A percentile compares a stretch with the other conserved stretches of the same genome.
Conservation (phyloP, 257 asterid genomes). For the Coffea eugenioides region DNA sequence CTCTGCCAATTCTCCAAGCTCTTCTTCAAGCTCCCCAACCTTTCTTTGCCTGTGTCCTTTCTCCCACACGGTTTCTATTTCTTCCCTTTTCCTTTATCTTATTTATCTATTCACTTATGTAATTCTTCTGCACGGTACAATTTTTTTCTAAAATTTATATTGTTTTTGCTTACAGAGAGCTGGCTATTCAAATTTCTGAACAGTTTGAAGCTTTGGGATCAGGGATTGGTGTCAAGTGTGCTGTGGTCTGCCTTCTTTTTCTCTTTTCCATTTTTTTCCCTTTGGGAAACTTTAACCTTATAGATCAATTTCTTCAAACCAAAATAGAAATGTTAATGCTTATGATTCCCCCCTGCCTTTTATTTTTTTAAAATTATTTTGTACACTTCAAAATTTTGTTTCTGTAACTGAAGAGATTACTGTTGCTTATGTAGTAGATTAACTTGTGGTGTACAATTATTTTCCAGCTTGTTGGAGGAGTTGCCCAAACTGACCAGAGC, state of each 20-base stretch:
- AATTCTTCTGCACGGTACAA: too few species aligned
- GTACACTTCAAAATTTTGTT: too few species aligned
- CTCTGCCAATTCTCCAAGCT: slow-evolving; percentile 78
- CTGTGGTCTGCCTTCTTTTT: slow-evolving; percentile 45
- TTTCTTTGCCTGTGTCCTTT: slow-evolving; percentile 84
- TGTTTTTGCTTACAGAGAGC: slow-evolving; percentile 44
- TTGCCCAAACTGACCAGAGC: slow-evolving; percentile 73
- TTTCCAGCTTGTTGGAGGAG: slow-evolving; percentile 89
- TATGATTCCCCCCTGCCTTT: too few species aligned
- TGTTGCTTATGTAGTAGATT: background rate
- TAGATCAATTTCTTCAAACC: too few species aligned
- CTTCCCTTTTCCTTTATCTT: background rate
- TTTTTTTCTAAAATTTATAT: background rate
- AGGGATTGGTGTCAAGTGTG: slow-evolving; percentile 71
- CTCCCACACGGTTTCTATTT: slow-evolving; percentile 61
- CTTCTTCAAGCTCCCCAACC: slow-evolving; percentile 71
- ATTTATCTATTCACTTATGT: background rate
- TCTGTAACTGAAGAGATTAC: too few species aligned
- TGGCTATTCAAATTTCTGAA: slow-evolving; percentile 82
- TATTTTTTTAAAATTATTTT: too few species aligned
- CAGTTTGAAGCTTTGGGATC: slow-evolving; percentile 92
- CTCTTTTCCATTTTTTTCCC: background rate
- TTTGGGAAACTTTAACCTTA: background rate
- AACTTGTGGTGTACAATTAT: slow-evolving; percentile 13
- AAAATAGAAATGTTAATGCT: too few species aligned